Base-by-base conservation (phyloP, 2,329 filamentous ascomycete species). In the Aspergillus fumigatus region DNA sequence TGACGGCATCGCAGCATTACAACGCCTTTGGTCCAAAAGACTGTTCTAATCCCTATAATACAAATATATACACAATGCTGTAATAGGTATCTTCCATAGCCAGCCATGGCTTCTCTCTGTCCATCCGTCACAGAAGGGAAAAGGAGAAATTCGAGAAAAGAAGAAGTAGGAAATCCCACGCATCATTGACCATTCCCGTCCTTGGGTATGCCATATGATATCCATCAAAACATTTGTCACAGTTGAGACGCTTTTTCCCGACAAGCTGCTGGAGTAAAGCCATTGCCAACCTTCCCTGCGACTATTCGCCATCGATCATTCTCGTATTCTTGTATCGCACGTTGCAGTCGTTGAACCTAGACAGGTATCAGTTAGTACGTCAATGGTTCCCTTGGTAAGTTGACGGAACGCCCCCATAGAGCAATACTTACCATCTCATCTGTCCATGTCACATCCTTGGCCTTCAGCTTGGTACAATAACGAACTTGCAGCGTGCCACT, bases 381-480 rank as follows among this genome's bases (percentile, higher is more conserved):
- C 25, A 26, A n/a, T 19, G 17, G 40, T 43, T 27, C 9, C 14
- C 17, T 6, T 14, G 29, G 17, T 51, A 17, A 21, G 25, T 23
- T 7, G 19, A 3, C 11, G 0, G 19, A 27, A 9, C 8, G 2
- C 6, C 29, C 27, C 21, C 26, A 59, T 29, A 50, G 49, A 41
- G 47, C 35, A 35, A 48, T 48, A 54, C 66, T 54, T 81, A 96
- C 92, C 80, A 90, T 94, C 70, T 96, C 92, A 63, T 95, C 90
- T 51, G 89, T 95, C 92, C 92, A 97, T 67, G 91, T 85, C 11
- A 90, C 95, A 41, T 89, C 92, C 79, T 96, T 96, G 14, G 91
- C 92, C 77, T 96, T 96, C 52, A 96, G 79, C 76, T 96, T 96
- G 47, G 92, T 96, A 72, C 92, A 97, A 73, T 97, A 97, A 38